These are phyloP conservation scores for Kwoniella botswanensis DNA, from an alignment of 768 basidiomycete genomes.

Conservation along the genomic window DNA sequence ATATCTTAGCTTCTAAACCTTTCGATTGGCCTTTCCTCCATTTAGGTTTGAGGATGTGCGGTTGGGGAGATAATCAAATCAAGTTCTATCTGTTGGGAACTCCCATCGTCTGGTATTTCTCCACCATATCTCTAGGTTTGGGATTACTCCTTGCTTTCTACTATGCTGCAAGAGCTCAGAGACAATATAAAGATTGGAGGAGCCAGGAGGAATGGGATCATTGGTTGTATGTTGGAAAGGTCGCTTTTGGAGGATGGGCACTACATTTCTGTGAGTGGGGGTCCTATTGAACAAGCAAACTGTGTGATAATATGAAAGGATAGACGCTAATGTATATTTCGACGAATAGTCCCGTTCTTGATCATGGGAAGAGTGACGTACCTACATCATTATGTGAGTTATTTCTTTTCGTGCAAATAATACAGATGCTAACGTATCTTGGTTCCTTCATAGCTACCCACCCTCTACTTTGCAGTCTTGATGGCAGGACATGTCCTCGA, in stretches of 20 bases:
- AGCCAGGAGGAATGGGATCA: slow-evolving; percentile 87
- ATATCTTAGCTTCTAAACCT: slow-evolving; percentile 91
- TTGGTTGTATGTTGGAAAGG: slow-evolving; percentile 87
- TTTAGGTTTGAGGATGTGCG: slow-evolving; percentile 93
- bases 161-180: slow-evolving; percentile 81
- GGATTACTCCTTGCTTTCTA: slow-evolving; percentile 62
- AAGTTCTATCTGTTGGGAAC: slow-evolving; percentile 95
- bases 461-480: slow-evolving; percentile 93
- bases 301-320: background rate
- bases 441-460: slow-evolving; percentile 70
- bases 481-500: slow-evolving; percentile 90
- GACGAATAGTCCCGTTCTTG: slow-evolving; percentile 81
- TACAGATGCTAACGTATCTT: background rate
- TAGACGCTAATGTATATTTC: background rate
- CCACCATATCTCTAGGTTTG: slow-evolving; percentile 66
- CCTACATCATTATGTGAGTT: slow-evolving; percentile 88
- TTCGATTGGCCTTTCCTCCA: slow-evolving; percentile 92
- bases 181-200: slow-evolving; percentile 90
- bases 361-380: slow-evolving; percentile 96
- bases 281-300: too few relatives aligned
- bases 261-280: slow-evolving; percentile 78
- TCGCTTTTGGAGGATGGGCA: slow-evolving; percentile 88
- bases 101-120: slow-evolving; percentile 91
- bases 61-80: slow-evolving; percentile 82
- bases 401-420: background rate